Base-by-base conservation (phyloP, 202 grass and related monocot species). In the Miscanthus sacchariflorus region DNA sequence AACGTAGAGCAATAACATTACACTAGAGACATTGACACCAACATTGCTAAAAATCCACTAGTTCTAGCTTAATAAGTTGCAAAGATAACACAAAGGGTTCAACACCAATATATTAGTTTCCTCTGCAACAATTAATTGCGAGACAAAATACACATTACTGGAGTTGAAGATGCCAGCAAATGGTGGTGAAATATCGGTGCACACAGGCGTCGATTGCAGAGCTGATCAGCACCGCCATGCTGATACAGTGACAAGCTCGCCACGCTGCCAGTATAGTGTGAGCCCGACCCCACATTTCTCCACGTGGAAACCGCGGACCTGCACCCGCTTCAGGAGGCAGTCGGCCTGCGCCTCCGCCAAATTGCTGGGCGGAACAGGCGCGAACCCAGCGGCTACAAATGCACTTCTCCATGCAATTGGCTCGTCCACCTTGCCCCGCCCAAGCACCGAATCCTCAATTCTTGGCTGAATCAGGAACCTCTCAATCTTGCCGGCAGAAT, bases 281-380 rank as follows among this genome's bases (percentile, higher is more conserved):
- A 98, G 90, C 4, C 84, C 88, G 15, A 58, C 72, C 44, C 87
- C 85, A 1, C 88, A 81, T 19, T 98, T 98, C 78, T 95, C 95
- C 79, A 98, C 91, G 50, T 98, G 93, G 87, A 98, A 98, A n/a
- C 95, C 95, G 38, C 91, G 94, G 40, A 98, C 86, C 73, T 93
- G 93, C 74, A 93, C 88, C 78, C 93, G 87, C 80, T 95, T 93
- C 58, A 98, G 35, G 61, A 95, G 88, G 87, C 95, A 98, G 48
- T 94, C 93, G 5, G 95, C 95, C 85, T 98, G 93, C 8, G 91
- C 88, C 68, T 98, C 95, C 0, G 93, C 88, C 15, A 93, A 77
- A 77, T 93, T 95, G 75, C 95, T 98, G 79, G 92, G 90, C 0
- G 90, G 88, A 15, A 92, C 30, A 2, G 93, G 93, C 27, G 44